Evolutionary conservation across 768 basidiomycete species (phyloP), one percentile per base, ranked within the genome.

Genomic region (Termitomyces sp.): DNA sequence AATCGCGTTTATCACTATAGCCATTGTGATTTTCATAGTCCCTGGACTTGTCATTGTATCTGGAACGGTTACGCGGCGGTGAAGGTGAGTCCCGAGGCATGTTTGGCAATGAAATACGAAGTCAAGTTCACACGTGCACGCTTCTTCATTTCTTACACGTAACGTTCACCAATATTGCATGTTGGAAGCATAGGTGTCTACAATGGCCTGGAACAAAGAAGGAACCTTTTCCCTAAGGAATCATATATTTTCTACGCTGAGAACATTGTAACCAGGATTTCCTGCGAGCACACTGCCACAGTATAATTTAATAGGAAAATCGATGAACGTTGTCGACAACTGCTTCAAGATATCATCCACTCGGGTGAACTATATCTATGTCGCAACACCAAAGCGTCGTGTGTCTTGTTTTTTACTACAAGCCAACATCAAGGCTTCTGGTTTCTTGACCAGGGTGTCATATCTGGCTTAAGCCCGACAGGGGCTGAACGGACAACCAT

Each of bases 21-120:
- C 38, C 53, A 35, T 53, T 57, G 7, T 51, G 42, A 1, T 44
- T 49, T 16, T 46, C 33, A 5, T 53, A 54, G 22, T 48, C 44
- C 30, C 58, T 49, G 10, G 56, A 46, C 16, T 48, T 44, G 51
- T 61, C 62, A 45, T 63, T 47, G 52, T 68, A 68, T 58, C 62
- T 54, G 47, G 65, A 52, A 49, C 60, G 56, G 24, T 61, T 57
- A 36, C 60, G 61, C 12, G 63, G 64, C 8, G 66, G 64, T 49
- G 61, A 64, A 33, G 33, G 56, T 14, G 64, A 63, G 48, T 20
- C 28, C 38, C 60, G 61, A 51, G 66, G 63, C 66, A 67, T 67
- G 14, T 32, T 47, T 28, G 48, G n/a, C 20, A 30, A 20, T 38
- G 24, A 56, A 22, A 33, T 33, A 49, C 13, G 20, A 48, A 48